phyloP scores from a whole-genome alignment of 495 filamentous ascomycete genomes.

The Aspergillus sclerotioniger region DNA sequence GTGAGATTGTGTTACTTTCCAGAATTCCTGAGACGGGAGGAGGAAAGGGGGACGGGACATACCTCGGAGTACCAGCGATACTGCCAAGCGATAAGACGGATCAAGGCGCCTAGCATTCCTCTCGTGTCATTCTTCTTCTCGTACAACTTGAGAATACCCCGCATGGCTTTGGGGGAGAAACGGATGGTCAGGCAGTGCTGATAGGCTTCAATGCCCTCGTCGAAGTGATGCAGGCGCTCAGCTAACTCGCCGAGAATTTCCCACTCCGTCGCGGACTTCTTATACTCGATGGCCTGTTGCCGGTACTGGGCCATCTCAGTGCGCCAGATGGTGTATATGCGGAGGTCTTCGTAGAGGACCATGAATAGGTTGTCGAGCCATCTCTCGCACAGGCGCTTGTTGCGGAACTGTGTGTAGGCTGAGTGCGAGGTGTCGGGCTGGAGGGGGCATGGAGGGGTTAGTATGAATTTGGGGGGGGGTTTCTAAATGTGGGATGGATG shows the following conservation, averaged over 20 bases:
- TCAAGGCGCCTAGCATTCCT: constrained; percentile 74
- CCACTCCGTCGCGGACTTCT: constrained; percentile 95
- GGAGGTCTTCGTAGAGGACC: constrained; percentile 96
- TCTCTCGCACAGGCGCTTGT: constrained; percentile 94
- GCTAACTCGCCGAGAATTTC: constrained; percentile 94
- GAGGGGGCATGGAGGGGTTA: constrained; percentile 8
- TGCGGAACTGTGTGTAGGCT: constrained; percentile 71
- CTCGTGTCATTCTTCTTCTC: constrained; percentile 71
- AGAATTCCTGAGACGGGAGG: background rate
- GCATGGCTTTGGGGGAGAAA: constrained; percentile 88
- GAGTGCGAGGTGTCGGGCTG: constrained; percentile 48
- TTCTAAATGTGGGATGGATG: background rate
- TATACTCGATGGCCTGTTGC: constrained; percentile 86
- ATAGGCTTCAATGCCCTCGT: constrained; percentile 91
- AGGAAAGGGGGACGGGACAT: constrained; percentile 19
- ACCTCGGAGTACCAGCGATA: constrained; percentile 98
- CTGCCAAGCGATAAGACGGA: constrained; percentile 92
- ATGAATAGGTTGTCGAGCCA: constrained; percentile 99
- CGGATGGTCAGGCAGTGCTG: constrained; percentile 74
- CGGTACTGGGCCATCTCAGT: constrained; percentile 93
- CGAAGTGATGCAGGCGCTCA: constrained; percentile 82
- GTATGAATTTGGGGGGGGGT: background rate
- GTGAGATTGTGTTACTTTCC: constrained; percentile 11
- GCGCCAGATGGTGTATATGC: constrained; percentile 98
- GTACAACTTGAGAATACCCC: constrained; percentile 75